Conservation (phyloP, 2,329 filamentous ascomycete species). For the Fusarium anthophilum region DNA sequence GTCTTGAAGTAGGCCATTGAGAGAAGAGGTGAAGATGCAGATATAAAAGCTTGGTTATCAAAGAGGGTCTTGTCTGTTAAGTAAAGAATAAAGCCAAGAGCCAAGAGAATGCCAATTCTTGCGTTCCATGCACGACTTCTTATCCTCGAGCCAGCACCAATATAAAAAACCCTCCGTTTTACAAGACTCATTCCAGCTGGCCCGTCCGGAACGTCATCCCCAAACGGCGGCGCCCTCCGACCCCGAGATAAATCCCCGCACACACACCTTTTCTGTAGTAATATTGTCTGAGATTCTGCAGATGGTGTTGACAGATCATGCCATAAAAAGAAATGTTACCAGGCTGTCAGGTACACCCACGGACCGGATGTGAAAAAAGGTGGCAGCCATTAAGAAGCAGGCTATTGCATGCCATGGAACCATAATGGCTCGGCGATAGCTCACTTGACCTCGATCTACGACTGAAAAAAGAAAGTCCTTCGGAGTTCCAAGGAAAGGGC, state of each 20-base stretch:
- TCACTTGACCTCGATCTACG: conserved; percentile 17
- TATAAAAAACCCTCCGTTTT: background rate
- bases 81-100: background rate
- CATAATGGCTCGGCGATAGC: conserved; percentile 27
- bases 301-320: conserved; percentile 29
- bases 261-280: background rate
- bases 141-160: conserved; percentile 6
- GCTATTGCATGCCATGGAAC: conserved; percentile 30
- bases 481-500: background rate
- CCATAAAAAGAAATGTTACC: conserved; percentile 18
- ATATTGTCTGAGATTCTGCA: conserved; percentile 30
- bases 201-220: conserved; percentile 22
- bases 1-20: background rate
- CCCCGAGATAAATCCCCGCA: conserved; percentile 28
- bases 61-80: background rate
- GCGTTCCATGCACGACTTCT: conserved; percentile 19
- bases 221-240: conserved; percentile 28
- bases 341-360: conserved; percentile 16
- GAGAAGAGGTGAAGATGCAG: fast-evolving
- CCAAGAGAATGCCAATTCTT: conserved; percentile 5
- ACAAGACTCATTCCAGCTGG: background rate
- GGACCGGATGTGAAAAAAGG: conserved; percentile 19
- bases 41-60: background rate
- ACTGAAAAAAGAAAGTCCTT: background rate
- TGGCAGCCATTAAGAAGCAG: conserved; percentile 9